phyloP scores from a whole-genome alignment of 164 flowering plant genomes.

The Umbellularia californica region DNA sequence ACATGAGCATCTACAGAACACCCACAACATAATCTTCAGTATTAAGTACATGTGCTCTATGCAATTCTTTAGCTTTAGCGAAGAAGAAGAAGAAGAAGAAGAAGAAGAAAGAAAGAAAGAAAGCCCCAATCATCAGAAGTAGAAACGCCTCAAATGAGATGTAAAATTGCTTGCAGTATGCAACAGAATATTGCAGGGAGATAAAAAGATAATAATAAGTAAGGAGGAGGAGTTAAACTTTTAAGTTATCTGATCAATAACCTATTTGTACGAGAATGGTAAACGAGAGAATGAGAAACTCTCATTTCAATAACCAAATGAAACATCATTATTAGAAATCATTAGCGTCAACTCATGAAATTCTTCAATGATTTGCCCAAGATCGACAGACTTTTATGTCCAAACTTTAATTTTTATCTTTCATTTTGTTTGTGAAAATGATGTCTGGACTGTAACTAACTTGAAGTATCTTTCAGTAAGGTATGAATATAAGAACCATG shows the following conservation, averaged over 20 bases:
- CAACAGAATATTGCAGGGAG: background rate
- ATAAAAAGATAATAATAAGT: too few relatives aligned
- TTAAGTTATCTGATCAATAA: too few relatives aligned
- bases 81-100: background rate
- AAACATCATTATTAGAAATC: background rate
- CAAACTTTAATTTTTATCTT: too few relatives aligned
- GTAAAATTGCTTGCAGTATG: background rate
- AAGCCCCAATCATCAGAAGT: background rate
- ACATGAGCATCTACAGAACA: conserved; percentile 38
- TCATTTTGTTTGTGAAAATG: too few relatives aligned
- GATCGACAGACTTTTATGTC: background rate
- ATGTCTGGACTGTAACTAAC: too few relatives aligned
- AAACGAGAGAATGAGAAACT: background rate
- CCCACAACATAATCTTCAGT: background rate
- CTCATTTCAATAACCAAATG: background rate
- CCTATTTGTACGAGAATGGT: background rate
- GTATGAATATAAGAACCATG: too few relatives aligned
- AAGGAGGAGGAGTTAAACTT: background rate
- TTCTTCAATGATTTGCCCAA: background rate
- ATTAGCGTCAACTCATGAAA: too few relatives aligned
- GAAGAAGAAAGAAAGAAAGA: background rate
- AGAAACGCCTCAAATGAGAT: background rate
- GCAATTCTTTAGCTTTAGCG: too few relatives aligned
- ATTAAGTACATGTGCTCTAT: background rate
- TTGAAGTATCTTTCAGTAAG: too few relatives aligned